Percentiles rank a stretch among this genome's conserved stretches.
phyloP scores from a whole-genome alignment of 1,284 basidiomycete species.

The Fistulinella cinereoalba region DNA sequence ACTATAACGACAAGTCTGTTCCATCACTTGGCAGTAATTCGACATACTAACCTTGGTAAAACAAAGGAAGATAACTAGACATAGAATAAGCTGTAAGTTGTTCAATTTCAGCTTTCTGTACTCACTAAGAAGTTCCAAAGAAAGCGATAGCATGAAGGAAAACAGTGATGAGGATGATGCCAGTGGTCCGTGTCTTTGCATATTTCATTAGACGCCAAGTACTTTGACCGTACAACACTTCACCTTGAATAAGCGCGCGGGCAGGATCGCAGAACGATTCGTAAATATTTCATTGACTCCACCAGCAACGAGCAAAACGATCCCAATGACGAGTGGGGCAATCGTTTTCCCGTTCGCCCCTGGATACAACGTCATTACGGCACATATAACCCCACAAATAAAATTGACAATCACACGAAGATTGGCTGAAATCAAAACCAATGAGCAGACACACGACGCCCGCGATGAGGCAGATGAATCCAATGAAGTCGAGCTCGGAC shows the following conservation, averaged over 20 bases:
- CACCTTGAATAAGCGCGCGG: conserved; percentile 75
- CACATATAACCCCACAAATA: too few relatives aligned
- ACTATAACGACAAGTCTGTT: conserved; percentile 37
- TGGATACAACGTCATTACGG: conserved; percentile 6
- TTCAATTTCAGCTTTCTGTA: conserved; percentile 3
- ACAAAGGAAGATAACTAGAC: conserved; percentile 68
- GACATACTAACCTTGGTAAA: conserved; percentile 53
- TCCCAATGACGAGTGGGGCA: conserved; percentile 67
- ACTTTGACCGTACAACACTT: conserved; percentile 2
- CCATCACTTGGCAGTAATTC: background rate
- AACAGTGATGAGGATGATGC: conserved; percentile 56
- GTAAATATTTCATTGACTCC: conserved; percentile 70
- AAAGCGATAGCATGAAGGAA: conserved; percentile 71
- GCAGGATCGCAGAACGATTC: conserved; percentile 75
- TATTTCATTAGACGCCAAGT: background rate
- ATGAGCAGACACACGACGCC: conserved; percentile 81
- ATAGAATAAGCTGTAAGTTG: background rate
- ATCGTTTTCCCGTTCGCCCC: conserved; percentile 58
- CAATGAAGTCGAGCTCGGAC: conserved; percentile 74
- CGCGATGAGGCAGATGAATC: conserved; percentile 66
- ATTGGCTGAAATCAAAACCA: conserved; percentile 79
- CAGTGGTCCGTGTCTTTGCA: conserved; percentile 68
- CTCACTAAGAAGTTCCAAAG: conserved; percentile 43
- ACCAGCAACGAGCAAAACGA: conserved; percentile 52
- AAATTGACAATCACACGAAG: conserved; percentile 47